Conservation (phyloP, 805 yeast genomes). For the Suhomyces faveliae region DNA sequence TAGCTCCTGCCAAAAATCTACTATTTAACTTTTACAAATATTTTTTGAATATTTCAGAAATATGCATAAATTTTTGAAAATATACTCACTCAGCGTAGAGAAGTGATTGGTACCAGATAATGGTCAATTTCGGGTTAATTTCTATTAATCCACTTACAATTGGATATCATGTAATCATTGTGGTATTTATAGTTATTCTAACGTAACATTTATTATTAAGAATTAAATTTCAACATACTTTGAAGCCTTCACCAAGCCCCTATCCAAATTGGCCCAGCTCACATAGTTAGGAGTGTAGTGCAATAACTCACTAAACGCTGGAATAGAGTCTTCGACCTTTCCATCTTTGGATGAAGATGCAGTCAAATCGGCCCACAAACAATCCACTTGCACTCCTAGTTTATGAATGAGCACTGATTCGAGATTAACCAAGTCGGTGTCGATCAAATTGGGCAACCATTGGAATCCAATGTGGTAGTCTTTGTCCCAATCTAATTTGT, state of each 20-base stretch:
- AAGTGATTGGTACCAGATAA: no score
- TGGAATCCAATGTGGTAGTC: slow-evolving; percentile 63
- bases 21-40: no score
- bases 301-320: slow-evolving; percentile 70
- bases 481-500: slow-evolving; percentile 61
- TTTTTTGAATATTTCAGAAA: no score
- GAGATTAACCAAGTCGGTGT: slow-evolving; percentile 29
- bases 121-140: no score
- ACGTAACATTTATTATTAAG: background rate
- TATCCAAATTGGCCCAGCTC: slow-evolving; percentile 60
- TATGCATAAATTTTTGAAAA: no score
- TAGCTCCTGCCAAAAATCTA: no score
- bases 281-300: slow-evolving; percentile 65
- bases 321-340: slow-evolving; percentile 40
- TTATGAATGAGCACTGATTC: slow-evolving; percentile 23
- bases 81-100: no score
- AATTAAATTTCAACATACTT: slow-evolving; percentile 42
- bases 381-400: slow-evolving; percentile 59
- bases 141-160: no score
- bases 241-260: slow-evolving; percentile 66
- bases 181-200: background rate
- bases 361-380: slow-evolving; percentile 79
- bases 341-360: slow-evolving; percentile 23
- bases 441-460: slow-evolving; percentile 69
- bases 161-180: background rate